These are phyloP conservation scores for Lodderomyces orthopsilosis DNA, from an alignment of 1,139 yeast species.

Conservation along the genomic window DNA sequence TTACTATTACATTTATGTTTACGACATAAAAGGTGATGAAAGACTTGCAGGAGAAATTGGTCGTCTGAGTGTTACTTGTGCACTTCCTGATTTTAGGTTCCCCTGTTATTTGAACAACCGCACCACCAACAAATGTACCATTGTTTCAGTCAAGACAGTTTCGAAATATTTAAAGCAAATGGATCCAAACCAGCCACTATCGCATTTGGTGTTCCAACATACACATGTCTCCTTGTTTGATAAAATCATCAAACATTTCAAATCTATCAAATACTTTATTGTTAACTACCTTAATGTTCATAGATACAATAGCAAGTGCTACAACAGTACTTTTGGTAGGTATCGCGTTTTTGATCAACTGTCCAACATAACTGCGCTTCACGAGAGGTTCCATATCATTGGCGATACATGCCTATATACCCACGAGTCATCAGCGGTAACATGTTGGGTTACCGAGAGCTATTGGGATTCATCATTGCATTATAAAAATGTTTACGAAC, in stretches of 20 bases:
- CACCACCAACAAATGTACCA: no score
- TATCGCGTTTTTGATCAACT: not conserved
- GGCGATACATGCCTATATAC: not conserved
- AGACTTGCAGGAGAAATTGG: not conserved
- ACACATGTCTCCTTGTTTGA: not conserved
- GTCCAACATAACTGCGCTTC: not conserved
- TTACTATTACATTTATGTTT: not conserved
- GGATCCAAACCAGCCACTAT: not conserved
- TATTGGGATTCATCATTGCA: no score
- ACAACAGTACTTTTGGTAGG: not conserved
- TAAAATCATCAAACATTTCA: not conserved
- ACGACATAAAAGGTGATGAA: not conserved
- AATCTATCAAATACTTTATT: not conserved
- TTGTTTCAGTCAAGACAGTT: not conserved
- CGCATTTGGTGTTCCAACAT: not conserved
- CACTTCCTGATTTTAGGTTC: not conserved
- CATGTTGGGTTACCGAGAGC: no score
- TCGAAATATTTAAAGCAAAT: not conserved
- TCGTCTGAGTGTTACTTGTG: not conserved
- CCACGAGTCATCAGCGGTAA: not conserved
- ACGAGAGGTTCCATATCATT: not conserved
- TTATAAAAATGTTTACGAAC: no score
- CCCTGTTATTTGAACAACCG: no score
- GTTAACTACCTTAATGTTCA: not conserved
- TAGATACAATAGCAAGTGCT: not conserved